phyloP scores from a whole-genome alignment of 1,139 yeast genomes.

The Pneumocystis wakefieldiae region DNA sequence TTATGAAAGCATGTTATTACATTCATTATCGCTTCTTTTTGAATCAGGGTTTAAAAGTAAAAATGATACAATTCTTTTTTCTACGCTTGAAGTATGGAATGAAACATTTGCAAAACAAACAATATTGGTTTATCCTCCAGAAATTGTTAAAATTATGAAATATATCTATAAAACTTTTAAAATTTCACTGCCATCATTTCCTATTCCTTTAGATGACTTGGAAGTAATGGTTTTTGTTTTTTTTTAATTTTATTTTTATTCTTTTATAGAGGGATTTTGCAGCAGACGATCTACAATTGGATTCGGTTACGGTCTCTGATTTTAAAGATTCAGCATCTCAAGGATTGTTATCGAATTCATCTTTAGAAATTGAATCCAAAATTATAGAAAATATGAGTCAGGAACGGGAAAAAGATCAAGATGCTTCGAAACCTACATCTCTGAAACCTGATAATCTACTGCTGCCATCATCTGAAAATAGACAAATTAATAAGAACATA shows the following conservation, averaged over 20 bases:
- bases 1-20: background rate
- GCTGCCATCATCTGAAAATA: slow-evolving; percentile 1
- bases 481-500: background rate
- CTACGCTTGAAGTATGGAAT: slow-evolving; percentile 4
- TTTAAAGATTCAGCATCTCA: background rate
- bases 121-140: slow-evolving; percentile 2
- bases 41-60: background rate
- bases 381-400: slow-evolving; percentile 6
- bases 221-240: background rate
- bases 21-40: background rate
- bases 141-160: background rate
- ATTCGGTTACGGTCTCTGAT: background rate
- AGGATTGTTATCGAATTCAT: background rate
- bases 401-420: background rate
- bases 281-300: background rate
- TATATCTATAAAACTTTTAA: background rate
- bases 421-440: slow-evolving; percentile 2
- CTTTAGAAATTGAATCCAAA: slow-evolving; percentile 3
- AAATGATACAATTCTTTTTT: background rate
- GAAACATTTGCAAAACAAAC: slow-evolving; percentile 2
- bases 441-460: background rate
- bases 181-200: background rate
- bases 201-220: background rate
- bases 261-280: background rate
- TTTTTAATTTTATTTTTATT: background rate